Conservation (phyloP, 495 filamentous ascomycete genomes). For the Pseudevernia furfuracea region DNA sequence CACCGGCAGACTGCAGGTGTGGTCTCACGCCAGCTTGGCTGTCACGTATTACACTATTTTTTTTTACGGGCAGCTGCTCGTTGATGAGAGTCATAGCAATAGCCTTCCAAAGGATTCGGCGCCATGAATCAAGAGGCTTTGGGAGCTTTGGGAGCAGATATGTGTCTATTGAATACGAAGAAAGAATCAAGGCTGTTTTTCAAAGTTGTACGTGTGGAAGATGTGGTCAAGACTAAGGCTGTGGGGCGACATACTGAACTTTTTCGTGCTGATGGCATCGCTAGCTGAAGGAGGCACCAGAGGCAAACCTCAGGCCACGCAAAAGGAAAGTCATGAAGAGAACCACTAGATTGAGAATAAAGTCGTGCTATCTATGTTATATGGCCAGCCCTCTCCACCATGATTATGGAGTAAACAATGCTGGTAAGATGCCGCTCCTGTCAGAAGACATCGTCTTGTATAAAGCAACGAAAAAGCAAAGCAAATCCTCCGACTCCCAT, state of each 20-base stretch:
- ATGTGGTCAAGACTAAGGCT: background rate
- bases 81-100: background rate
- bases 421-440: conserved; percentile 8
- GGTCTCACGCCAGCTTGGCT: background rate
- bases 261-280: background rate
- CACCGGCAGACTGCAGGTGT: background rate
- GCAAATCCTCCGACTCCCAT: conserved; percentile 8
- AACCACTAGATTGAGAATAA: conserved; percentile 13
- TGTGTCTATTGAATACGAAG: background rate
- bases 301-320: background rate
- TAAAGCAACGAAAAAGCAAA: conserved; percentile 16
- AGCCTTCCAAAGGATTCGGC: background rate
- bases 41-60: background rate
- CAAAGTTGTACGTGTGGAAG: background rate
- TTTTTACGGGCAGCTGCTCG: no score
- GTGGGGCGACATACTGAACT: background rate
- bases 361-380: conserved; percentile 15
- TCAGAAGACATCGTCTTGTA: conserved; percentile 1
- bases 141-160: background rate
- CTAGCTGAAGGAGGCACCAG: background rate
- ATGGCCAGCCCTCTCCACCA: conserved; percentile 7
- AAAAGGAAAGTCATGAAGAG: background rate
- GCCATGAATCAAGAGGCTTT: background rate
- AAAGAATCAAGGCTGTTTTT: background rate
- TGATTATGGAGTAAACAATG: conserved; percentile 3